Evolutionary conservation across 805 yeast species (phyloP), one percentile per base, ranked within the genome.

Genomic region (Candida rishiriensis): DNA sequence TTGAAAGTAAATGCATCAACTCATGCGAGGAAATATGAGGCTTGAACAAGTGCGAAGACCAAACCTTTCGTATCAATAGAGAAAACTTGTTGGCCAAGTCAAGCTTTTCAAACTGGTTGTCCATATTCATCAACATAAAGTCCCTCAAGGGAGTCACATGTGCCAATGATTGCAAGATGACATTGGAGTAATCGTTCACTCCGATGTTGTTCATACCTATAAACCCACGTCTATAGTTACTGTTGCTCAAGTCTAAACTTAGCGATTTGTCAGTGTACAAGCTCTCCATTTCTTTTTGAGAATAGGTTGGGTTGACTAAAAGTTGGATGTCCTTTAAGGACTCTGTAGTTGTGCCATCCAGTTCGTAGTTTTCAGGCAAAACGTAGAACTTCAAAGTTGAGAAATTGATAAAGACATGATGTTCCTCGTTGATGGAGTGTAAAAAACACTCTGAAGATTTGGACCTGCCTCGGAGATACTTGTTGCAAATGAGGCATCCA

Each of bases 401-500:
- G 42, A 86, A 66, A 55, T 76, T 82, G 40, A 86, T 68, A 55
- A 67, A 86, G 1, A 84, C 72, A 57, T 79, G 85, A 55, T 83
- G 90, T 52, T 74, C 71, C 4, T 70, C 75, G 45, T 79, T 72
- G 15, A 86, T 69, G 1, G 88, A 73, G 59, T 87, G 95, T 13
- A 68, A 56, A 54, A 79, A 83, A 0, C 90, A 89, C 17, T 81
- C 81, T 0, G 90, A 77, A n/a, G 74, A 59, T 44, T 63, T 66
- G 1, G 79, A 75, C 18, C 88, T 69, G 1, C 95, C 95, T 52
- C 80, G 83, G 42, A 78, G 73, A 61, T 79, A 87, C 54, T 76
- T 81, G 30, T 90, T 91, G 63, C 95, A 87, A 0, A 72, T 73
- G 16, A 87, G 63, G 56, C 95, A 87, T 29, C 86, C 79, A 54